These are phyloP conservation scores for Fimicolochytrium jonesii DNA, from an alignment of 192 early-diverging fungal genomes.

Conservation along the genomic window DNA sequence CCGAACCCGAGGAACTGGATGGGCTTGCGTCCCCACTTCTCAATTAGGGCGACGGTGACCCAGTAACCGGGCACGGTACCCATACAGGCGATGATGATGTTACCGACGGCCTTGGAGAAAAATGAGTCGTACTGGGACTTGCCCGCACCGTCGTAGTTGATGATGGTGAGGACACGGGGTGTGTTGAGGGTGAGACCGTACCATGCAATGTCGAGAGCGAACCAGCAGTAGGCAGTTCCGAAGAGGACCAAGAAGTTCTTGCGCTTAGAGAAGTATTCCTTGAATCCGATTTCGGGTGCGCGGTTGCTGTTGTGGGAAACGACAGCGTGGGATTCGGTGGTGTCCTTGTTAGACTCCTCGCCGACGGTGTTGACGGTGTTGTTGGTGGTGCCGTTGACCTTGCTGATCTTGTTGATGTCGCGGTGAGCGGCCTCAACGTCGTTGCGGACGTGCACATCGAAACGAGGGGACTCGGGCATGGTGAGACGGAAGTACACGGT, in stretches of 20 bases:
- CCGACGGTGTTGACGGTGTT: too few species aligned
- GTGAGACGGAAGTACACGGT: constrained; percentile 87
- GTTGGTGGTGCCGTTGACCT: constrained; percentile 25
- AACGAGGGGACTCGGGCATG: constrained; percentile 94
- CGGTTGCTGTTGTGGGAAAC: constrained; percentile 12
- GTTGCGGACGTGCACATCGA: constrained; percentile 64
- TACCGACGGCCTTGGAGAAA: constrained; percentile 65
- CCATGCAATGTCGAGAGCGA: constrained; percentile 48
- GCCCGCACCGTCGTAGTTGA: constrained; percentile 18
- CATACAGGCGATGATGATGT: constrained; percentile 76
- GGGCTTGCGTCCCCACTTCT: constrained; percentile 81
- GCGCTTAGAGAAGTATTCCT: constrained; percentile 71
- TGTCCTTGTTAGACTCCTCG: too few species aligned
- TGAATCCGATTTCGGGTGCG: constrained; percentile 25
- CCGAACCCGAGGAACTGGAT: constrained; percentile 92
- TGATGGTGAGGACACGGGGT: constrained; percentile 9
- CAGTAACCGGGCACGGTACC: constrained; percentile 88
- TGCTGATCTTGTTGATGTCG: constrained; percentile 31
- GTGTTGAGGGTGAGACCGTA: constrained; percentile 42
- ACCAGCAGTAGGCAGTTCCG: constrained; percentile 43
- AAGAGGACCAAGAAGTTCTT: constrained; percentile 73
- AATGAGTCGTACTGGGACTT: constrained; percentile 17
- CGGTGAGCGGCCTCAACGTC: constrained; percentile 54
- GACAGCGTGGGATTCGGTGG: too few species aligned
- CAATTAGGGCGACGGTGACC: constrained; percentile 87